A percentile compares a stretch with the other conserved stretches of the same genome.
phyloP scores from a whole-genome alignment of 2,329 filamentous ascomycete species.

The Aureobasidium namibiae region DNA sequence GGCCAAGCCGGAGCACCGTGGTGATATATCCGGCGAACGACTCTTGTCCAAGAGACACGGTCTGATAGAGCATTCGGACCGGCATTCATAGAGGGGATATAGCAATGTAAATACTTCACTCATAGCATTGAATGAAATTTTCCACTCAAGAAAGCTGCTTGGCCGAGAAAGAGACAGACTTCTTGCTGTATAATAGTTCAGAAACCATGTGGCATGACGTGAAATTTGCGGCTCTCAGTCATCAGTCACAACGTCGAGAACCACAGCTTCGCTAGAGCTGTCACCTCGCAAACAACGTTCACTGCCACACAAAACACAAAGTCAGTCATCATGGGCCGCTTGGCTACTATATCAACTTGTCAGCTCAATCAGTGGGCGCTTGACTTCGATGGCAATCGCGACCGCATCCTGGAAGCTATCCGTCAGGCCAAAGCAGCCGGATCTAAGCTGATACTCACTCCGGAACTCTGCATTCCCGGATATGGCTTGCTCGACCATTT shows the following conservation, averaged over 20 bases:
- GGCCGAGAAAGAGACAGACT: no score
- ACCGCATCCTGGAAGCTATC: constrained; percentile 57
- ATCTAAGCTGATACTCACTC: constrained; percentile 48
- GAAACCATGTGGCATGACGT: not conserved
- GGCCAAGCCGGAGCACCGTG: constrained; percentile 3
- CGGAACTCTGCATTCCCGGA: constrained; percentile 47
- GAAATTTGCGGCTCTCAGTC: not conserved
- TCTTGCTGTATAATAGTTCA: not conserved
- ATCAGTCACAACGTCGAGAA: not conserved
- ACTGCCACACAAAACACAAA: not conserved
- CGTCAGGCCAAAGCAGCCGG: constrained; percentile 50
- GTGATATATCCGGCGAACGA: not conserved
- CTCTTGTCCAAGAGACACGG: not conserved
- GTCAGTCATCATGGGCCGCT: constrained; percentile 25
- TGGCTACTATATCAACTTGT: constrained; percentile 38
- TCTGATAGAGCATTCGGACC: not conserved
- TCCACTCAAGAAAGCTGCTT: not conserved
- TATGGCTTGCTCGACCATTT: constrained; percentile 63
- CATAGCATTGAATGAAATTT: not conserved
- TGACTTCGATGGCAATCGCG: constrained; percentile 56
- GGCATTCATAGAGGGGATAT: not conserved
- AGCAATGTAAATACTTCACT: not conserved
- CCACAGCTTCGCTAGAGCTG: not conserved
- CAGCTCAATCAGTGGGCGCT: constrained; percentile 42
- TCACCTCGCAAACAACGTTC: not conserved